These are phyloP conservation scores for Neurospora sp. DNA, from an alignment of 495 filamentous ascomycete species.

Conservation along the genomic window DNA sequence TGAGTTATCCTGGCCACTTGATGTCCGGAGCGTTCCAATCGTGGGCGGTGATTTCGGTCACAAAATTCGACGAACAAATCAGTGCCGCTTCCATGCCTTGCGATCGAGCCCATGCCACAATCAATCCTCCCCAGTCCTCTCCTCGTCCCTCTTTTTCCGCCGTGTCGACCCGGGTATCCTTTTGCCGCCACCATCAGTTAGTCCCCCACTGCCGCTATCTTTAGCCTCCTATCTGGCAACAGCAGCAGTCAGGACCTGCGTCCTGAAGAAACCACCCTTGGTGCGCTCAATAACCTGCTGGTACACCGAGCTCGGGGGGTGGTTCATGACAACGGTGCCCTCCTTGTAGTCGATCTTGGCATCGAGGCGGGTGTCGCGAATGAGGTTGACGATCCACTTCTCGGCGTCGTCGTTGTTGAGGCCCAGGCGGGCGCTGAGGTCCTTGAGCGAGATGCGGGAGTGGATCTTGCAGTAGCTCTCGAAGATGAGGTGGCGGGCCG, in stretches of 20 bases:
- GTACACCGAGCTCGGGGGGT: constrained; percentile 94
- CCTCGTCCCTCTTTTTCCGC: not conserved
- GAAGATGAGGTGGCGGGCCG: constrained; percentile 89
- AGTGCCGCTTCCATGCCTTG: not conserved
- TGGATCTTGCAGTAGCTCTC: constrained; percentile 99
- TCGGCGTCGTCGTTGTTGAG: constrained; percentile 89
- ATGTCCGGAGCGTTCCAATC: not conserved
- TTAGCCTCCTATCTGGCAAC: constrained; percentile 31
- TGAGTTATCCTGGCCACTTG: not conserved
- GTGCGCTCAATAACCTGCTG: constrained; percentile 98
- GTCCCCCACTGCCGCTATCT: not conserved
- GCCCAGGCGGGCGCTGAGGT: constrained; percentile 81
- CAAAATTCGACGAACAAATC: not conserved
- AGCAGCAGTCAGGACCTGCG: constrained; percentile 59
- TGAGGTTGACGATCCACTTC: constrained; percentile 99
- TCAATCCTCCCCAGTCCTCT: not conserved
- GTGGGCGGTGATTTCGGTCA: not conserved
- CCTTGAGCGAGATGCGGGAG: constrained; percentile 95
- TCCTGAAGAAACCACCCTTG: constrained; percentile 88
- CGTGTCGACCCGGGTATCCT: not conserved
- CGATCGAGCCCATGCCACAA: not conserved
- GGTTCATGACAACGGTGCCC: constrained; percentile 98
- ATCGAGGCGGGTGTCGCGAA: constrained; percentile 92
- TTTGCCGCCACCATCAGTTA: not conserved
- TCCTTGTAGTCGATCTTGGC: constrained; percentile 99